These are phyloP conservation scores for Clathrus columnatus DNA, from an alignment of 768 basidiomycete species.

Conservation along the genomic window DNA sequence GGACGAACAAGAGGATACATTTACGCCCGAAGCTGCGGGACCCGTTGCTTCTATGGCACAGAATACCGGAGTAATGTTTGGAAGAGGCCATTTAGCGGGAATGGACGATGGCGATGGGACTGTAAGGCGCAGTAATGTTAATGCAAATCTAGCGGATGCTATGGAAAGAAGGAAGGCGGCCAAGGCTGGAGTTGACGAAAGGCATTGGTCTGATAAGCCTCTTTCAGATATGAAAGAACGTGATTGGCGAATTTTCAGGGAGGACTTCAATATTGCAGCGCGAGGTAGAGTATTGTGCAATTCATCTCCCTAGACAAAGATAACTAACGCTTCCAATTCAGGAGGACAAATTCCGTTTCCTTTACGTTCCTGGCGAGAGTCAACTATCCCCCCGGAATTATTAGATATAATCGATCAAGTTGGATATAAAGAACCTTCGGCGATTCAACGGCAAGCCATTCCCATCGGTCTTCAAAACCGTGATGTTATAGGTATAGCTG, in stretches of 20 bases:
- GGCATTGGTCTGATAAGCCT: constrained; percentile 96
- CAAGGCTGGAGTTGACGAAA: constrained; percentile 79
- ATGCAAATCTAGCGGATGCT: constrained; percentile 52
- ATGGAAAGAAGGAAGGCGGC: constrained; percentile 77
- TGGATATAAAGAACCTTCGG: constrained; percentile 94
- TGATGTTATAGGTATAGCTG: constrained; percentile 97
- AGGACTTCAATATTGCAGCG: constrained; percentile 95
- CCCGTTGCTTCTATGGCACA: constrained; percentile 64
- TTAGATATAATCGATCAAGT: constrained; percentile 80
- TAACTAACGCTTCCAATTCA: constrained; percentile 21
- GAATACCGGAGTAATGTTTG: constrained; percentile 85
- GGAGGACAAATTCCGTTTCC: constrained; percentile 93
- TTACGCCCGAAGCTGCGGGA: constrained; percentile 64
- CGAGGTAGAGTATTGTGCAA: constrained; percentile 57
- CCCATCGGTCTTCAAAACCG: constrained; percentile 97
- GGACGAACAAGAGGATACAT: constrained; percentile 95
- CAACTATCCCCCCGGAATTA: constrained; percentile 67
- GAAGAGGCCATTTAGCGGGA: constrained; percentile 72
- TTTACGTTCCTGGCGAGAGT: constrained; percentile 86
- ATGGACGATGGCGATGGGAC: constrained; percentile 70
- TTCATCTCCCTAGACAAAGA: background rate
- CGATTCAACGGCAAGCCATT: constrained; percentile 97
- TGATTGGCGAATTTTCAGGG: constrained; percentile 98
- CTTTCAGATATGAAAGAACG: constrained; percentile 91
- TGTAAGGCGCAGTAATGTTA: constrained; percentile 22